These are phyloP conservation scores for Lachnellula suecica DNA, from an alignment of 2,329 filamentous ascomycete species.

Conservation along the genomic window DNA sequence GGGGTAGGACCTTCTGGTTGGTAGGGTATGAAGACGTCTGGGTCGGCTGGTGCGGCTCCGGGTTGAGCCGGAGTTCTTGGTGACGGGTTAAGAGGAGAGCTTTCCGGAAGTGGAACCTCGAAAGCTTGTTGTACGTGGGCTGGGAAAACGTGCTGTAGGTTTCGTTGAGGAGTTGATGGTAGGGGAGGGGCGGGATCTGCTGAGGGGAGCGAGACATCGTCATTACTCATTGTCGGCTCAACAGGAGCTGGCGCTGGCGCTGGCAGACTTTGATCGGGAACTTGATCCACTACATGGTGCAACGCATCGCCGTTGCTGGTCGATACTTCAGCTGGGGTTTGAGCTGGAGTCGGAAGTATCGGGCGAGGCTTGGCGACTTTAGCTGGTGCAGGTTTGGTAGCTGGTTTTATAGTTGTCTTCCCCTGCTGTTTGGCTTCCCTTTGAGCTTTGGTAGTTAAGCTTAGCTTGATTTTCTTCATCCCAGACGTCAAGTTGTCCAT, in stretches of 20 bases:
- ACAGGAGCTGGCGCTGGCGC: too few relatives aligned
- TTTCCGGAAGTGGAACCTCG: constrained; percentile 23
- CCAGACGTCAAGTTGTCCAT: constrained; percentile 56
- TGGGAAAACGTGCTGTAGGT: constrained; percentile 11
- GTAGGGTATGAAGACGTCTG: constrained; percentile 52
- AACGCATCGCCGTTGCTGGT: too few relatives aligned
- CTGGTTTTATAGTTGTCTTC: constrained; percentile 10
- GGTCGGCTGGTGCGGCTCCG: constrained; percentile 10
- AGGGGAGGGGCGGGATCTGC: constrained; percentile 8
- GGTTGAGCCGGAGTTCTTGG: constrained; percentile 1
- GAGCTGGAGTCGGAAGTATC: background rate
- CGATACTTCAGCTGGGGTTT: too few relatives aligned
- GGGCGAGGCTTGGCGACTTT: constrained; percentile 12
- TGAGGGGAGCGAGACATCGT: background rate
- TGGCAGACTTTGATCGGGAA: too few relatives aligned
- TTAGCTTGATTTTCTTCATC: constrained; percentile 65
- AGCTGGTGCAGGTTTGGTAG: constrained; percentile 9
- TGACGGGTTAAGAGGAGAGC: constrained; percentile 20
- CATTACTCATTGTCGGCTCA: background rate
- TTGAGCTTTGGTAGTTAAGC: constrained; percentile 54
- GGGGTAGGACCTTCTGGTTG: constrained; percentile 53
- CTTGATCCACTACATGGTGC: too few relatives aligned
- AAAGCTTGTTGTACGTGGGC: constrained; percentile 19
- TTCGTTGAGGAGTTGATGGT: constrained; percentile 20
- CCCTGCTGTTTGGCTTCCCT: constrained; percentile 49